These are phyloP conservation scores for Entomortierella chlamydospora DNA, from an alignment of 192 early-diverging fungal species.

Conservation along the genomic window DNA sequence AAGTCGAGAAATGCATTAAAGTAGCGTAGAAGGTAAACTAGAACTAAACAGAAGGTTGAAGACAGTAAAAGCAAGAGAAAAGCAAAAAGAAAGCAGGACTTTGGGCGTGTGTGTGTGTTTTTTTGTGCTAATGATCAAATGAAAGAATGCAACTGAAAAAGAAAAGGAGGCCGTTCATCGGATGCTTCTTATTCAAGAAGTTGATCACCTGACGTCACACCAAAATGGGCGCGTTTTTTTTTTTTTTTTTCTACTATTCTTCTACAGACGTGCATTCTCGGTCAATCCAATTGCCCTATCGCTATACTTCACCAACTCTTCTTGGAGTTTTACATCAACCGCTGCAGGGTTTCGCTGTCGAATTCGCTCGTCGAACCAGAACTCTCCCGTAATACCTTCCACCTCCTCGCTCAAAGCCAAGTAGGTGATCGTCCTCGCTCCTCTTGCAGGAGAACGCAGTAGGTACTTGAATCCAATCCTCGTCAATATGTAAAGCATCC, in stretches of 20 bases:
- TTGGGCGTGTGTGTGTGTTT: too few relatives aligned
- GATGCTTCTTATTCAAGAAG: too few relatives aligned
- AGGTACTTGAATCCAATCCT: conserved; percentile 40
- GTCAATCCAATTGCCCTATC: conserved; percentile 16
- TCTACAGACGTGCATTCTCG: neutral
- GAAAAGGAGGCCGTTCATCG: too few relatives aligned
- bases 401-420: conserved; percentile 49
- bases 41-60: too few relatives aligned
- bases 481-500: conserved; percentile 38
- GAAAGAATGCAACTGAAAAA: too few relatives aligned
- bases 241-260: neutral
- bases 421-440: conserved; percentile 36
- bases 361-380: conserved; percentile 53
- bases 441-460: conserved; percentile 23
- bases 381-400: conserved; percentile 47
- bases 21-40: too few relatives aligned
- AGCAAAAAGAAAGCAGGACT: too few relatives aligned
- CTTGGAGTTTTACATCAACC: conserved; percentile 18
- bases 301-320: conserved; percentile 34
- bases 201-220: neutral
- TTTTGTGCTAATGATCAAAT: too few relatives aligned
- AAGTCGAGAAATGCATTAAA: too few relatives aligned
- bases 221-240: neutral
- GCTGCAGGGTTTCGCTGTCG: conserved; percentile 37
- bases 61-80: too few relatives aligned